A percentile compares a stretch with the other conserved stretches of the same genome.
Evolutionary conservation across 176 grass and related monocot species (phyloP).

Genomic region (Oryza meridionalis): DNA sequence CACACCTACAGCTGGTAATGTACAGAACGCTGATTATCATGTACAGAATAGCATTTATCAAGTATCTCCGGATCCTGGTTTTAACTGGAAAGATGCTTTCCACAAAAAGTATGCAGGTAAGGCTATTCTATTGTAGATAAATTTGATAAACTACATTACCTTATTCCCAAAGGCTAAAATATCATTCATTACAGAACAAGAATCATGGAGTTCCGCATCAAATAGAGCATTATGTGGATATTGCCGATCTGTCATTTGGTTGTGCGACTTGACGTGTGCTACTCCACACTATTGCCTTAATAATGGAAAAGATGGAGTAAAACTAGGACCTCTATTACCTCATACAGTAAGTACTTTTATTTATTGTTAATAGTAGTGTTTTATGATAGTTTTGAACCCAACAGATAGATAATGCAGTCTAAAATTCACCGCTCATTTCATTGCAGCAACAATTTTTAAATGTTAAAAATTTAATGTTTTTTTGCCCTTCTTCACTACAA

Average conservation of each 20-base stretch:
- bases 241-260: slow-evolving; percentile 76
- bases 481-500: neutral
- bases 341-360: slow-evolving; percentile 55
- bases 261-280: slow-evolving; percentile 63
- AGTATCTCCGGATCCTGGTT: slow-evolving; percentile 22
- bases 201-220: slow-evolving; percentile 49
- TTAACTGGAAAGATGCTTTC: slow-evolving; percentile 65
- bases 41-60: slow-evolving; percentile 23
- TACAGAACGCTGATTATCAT: slow-evolving; percentile 13
- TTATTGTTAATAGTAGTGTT: slow-evolving; percentile 19
- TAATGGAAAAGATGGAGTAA: slow-evolving; percentile 46
- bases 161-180: slow-evolving; percentile 2
- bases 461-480: neutral
- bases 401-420: neutral
- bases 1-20: slow-evolving; percentile 24
- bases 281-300: slow-evolving; percentile 55
- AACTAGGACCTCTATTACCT: slow-evolving; percentile 58
- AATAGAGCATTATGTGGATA: slow-evolving; percentile 65
- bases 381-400: neutral
- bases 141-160: neutral
- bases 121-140: slow-evolving; percentile 23
- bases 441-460: neutral
- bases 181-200: slow-evolving; percentile 42
- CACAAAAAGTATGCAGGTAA: slow-evolving; percentile 57
- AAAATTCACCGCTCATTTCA: neutral